Evolutionary conservation across 2,329 filamentous ascomycete genomes (phyloP).

Genomic region (Fusarium chuoi): DNA sequence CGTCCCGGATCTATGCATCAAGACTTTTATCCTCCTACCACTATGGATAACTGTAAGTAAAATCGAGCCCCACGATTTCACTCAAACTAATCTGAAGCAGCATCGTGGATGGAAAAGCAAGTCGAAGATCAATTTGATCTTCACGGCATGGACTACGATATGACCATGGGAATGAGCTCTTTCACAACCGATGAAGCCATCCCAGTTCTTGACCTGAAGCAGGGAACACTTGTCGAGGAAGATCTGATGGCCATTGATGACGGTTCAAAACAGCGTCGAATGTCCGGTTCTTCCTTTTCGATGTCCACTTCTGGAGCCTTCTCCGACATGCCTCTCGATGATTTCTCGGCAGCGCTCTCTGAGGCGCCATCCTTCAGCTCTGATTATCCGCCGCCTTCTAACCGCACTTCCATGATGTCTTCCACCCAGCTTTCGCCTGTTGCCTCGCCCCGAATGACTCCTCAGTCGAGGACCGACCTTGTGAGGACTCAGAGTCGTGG

Average conservation of each 20-base stretch:
- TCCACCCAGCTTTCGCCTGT: slow-evolving; percentile 78
- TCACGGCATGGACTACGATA: slow-evolving; percentile 65
- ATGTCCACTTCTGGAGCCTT: slow-evolving; percentile 73
- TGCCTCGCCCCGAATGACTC: slow-evolving; percentile 74
- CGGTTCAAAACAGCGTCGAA: slow-evolving; percentile 66
- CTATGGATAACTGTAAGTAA: slow-evolving; percentile 61
- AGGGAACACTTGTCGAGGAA: slow-evolving; percentile 59
- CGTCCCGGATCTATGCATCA: slow-evolving; percentile 68
- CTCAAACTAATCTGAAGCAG: slow-evolving; percentile 38
- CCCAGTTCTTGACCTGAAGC: slow-evolving; percentile 70
- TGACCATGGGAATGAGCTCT: slow-evolving; percentile 69
- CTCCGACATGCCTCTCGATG: slow-evolving; percentile 77
- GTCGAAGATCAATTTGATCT: slow-evolving; percentile 68
- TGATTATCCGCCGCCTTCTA: slow-evolving; percentile 74
- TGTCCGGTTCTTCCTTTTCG: slow-evolving; percentile 79
- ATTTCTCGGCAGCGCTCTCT: slow-evolving; percentile 73
- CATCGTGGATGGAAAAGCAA: slow-evolving; percentile 63
- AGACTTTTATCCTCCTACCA: slow-evolving; percentile 63
- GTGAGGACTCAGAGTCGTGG: slow-evolving; percentile 74
- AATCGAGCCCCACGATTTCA: neutral
- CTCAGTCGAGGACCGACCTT: slow-evolving; percentile 68
- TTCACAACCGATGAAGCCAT: slow-evolving; percentile 72
- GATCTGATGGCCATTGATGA: slow-evolving; percentile 63
- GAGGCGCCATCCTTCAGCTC: slow-evolving; percentile 74
- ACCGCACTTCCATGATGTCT: slow-evolving; percentile 76